phyloP scores from a whole-genome alignment of 2,329 filamentous ascomycete species.

The Chaetomium sp. region DNA sequence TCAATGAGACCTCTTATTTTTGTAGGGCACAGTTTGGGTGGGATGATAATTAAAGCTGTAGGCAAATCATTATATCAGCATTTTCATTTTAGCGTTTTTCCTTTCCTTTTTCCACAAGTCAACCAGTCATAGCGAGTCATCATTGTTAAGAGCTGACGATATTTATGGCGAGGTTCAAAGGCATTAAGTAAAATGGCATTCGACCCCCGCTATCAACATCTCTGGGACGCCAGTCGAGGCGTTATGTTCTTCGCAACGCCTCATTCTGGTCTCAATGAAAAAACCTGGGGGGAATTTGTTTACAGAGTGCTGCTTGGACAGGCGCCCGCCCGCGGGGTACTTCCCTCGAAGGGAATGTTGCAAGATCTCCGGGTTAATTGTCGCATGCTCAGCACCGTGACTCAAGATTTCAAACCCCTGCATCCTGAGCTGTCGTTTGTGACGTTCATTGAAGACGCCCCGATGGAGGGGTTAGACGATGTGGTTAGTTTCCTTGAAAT shows the following conservation, averaged over 20 bases:
- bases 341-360: not conserved
- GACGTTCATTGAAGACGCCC: not conserved
- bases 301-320: not conserved
- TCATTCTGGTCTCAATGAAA: not conserved
- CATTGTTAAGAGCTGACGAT: too few relatives aligned
- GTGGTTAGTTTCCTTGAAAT: not conserved
- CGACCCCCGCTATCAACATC: not conserved
- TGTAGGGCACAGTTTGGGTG: not conserved
- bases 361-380: not conserved
- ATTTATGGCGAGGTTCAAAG: not conserved
- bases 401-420: not conserved
- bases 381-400: not conserved
- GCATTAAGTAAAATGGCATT: not conserved
- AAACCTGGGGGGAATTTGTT: not conserved
- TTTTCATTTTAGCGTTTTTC: too few relatives aligned
- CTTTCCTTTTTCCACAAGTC: too few relatives aligned
- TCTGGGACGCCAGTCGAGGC: not conserved
- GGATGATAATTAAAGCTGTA: not conserved
- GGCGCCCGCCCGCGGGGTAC: not conserved
- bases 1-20: not conserved
- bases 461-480: not conserved
- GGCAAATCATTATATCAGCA: not conserved
- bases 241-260: not conserved
- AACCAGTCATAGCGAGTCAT: too few relatives aligned
- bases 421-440: not conserved